Conservation (phyloP, 1,139 yeast genomes). For the Kurtzmaniella quercitrusa region DNA sequence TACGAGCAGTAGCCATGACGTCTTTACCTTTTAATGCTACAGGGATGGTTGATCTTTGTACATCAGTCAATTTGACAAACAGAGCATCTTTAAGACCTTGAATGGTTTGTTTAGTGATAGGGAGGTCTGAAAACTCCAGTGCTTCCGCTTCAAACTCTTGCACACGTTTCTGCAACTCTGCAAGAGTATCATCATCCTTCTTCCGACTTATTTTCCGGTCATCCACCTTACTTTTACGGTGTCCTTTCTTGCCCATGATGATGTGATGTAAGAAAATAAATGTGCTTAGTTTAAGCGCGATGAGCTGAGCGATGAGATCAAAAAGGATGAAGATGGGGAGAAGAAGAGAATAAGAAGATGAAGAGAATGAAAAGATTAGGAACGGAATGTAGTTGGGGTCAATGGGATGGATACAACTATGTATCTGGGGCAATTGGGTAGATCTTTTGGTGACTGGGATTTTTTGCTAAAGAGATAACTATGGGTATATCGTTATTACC, state of each 20-base stretch:
- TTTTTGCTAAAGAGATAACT: too few species aligned
- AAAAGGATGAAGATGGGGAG: neutral
- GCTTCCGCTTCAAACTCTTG: conserved; percentile 39
- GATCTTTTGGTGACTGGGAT: too few species aligned
- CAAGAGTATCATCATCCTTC: conserved; percentile 43
- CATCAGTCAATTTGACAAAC: conserved; percentile 76
- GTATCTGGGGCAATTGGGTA: too few species aligned
- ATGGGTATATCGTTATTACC: too few species aligned
- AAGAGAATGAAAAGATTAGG: too few species aligned
- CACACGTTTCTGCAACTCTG: conserved; percentile 42
- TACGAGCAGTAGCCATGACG: conserved; percentile 86
- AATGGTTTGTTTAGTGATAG: conserved; percentile 62
- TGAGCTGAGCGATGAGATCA: conserved; percentile 3
- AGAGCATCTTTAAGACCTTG: conserved; percentile 71
- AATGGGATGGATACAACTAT: too few species aligned
- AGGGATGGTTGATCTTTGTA: conserved; percentile 79
- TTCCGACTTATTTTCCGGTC: conserved; percentile 21
- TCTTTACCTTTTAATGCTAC: conserved; percentile 77
- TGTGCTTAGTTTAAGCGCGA: too few species aligned
- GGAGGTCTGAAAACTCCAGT: conserved; percentile 61
- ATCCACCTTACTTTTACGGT: conserved; percentile 15
- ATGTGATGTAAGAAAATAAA: neutral
- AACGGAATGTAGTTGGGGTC: too few species aligned
- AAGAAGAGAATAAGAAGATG: too few species aligned
- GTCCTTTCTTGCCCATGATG: conserved; percentile 22